These are phyloP conservation scores for Fusarium sp. DNA, from an alignment of 2,329 filamentous ascomycete species.

Conservation along the genomic window DNA sequence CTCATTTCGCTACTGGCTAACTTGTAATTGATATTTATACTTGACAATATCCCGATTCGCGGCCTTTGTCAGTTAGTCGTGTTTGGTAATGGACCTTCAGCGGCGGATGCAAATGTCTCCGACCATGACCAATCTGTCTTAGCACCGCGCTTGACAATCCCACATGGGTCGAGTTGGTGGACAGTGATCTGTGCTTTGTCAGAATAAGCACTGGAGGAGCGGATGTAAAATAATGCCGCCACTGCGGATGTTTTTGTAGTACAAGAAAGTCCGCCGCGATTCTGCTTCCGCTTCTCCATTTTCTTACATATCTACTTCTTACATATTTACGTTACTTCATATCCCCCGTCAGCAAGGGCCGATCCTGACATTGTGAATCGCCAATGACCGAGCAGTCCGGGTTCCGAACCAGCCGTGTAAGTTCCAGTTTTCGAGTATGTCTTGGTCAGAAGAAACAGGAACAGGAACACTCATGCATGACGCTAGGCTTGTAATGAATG, in stretches of 20 bases:
- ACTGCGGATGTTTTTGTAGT: not conserved
- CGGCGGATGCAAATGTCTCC: not conserved
- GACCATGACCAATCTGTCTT: not conserved
- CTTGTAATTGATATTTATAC: not conserved
- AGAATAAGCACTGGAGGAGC: not conserved
- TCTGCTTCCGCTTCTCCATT: not conserved
- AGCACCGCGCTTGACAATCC: not conserved
- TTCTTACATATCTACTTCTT: not conserved
- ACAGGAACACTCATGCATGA: not conserved
- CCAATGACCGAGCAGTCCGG: not conserved
- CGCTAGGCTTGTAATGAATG: not conserved
- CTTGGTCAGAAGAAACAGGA: not conserved
- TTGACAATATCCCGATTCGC: not conserved
- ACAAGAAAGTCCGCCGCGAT: not conserved
- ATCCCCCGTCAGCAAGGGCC: not conserved
- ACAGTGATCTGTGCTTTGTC: not conserved
- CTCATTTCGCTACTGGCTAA: not conserved
- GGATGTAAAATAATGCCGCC: not conserved
- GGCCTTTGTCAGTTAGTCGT: not conserved
- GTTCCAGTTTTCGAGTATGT: not conserved
- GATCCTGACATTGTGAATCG: not conserved
- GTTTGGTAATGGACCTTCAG: not conserved
- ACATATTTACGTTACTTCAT: not conserved
- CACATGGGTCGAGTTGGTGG: not conserved
- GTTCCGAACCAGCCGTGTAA: not conserved